Percentiles rank a stretch among this genome's conserved stretches.
Evolutionary conservation across 2,329 filamentous ascomycete species (phyloP).

Genomic region (Ascochyta clinopodiicola): DNA sequence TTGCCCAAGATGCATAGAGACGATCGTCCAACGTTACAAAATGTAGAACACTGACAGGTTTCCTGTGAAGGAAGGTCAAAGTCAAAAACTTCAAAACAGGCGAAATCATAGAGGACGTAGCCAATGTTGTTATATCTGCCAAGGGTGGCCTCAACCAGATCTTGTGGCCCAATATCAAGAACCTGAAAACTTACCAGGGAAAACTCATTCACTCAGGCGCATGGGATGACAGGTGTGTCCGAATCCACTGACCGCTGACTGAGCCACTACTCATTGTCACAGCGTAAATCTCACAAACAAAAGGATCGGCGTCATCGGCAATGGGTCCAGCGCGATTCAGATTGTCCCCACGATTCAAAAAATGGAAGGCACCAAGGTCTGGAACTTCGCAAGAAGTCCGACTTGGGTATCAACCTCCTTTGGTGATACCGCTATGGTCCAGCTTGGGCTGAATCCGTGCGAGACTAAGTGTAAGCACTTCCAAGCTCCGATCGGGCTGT

Average conservation of each 20-base stretch:
- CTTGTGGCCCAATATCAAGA: conserved; percentile 45
- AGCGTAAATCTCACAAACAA: conserved; percentile 44
- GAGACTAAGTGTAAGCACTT: not conserved
- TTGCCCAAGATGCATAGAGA: too few species aligned
- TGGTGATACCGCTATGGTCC: conserved; percentile 18
- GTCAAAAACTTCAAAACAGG: conserved; percentile 43
- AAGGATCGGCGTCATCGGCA: conserved; percentile 45
- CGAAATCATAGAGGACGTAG: conserved; percentile 32
- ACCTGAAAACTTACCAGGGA: conserved; percentile 39
- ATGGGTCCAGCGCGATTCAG: conserved; percentile 50
- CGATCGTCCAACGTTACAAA: not conserved
- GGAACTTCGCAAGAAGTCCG: conserved; percentile 43
- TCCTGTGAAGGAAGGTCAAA: conserved; percentile 46
- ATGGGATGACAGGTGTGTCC: conserved; percentile 43
- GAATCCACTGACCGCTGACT: not conserved
- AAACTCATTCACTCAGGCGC: conserved; percentile 46
- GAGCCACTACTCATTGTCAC: not conserved
- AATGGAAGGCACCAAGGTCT: conserved; percentile 37
- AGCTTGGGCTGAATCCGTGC: not conserved
- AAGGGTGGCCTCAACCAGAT: conserved; percentile 42
- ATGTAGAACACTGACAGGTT: conserved; percentile 16
- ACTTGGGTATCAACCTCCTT: conserved; percentile 48
- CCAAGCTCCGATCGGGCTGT: too few species aligned
- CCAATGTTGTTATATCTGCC: conserved; percentile 42
- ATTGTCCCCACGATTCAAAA: conserved; percentile 51